Percentiles rank a stretch among this genome's conserved stretches.
Evolutionary conservation across 2,329 filamentous ascomycete genomes (phyloP).

Genomic region (Paecilomyces sp.): DNA sequence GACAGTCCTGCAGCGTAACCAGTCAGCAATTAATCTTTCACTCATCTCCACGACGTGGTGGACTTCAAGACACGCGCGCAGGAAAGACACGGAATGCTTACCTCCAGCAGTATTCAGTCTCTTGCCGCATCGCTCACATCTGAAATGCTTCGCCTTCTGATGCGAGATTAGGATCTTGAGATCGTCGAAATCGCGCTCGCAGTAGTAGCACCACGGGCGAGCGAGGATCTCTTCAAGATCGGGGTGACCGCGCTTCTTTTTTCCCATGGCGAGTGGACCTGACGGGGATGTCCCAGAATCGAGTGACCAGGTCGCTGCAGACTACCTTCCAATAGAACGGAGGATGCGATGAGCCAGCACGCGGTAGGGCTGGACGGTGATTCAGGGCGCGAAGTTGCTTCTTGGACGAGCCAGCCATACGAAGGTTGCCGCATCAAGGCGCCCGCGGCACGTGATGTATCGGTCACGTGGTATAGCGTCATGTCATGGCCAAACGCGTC

Average conservation of each 20-base stretch:
- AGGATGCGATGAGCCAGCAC: background rate
- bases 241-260: slow-evolving; percentile 82
- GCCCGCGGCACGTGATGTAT: background rate
- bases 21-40: background rate
- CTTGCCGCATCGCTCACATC: slow-evolving; percentile 84
- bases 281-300: background rate
- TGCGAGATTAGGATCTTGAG: slow-evolving; percentile 93
- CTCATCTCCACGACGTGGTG: background rate
- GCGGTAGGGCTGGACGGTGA: background rate
- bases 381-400: background rate
- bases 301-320: background rate
- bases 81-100: slow-evolving; percentile 35
- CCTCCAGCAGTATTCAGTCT: slow-evolving; percentile 91
- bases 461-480: background rate
- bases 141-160: slow-evolving; percentile 99
- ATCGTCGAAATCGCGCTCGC: slow-evolving; percentile 98
- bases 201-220: slow-evolving; percentile 98
- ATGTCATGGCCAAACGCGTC: background rate
- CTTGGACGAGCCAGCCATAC: background rate
- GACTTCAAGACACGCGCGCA: background rate
- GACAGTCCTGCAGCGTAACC: slow-evolving; percentile 60
- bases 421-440: background rate
- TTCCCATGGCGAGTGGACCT: slow-evolving; percentile 56
- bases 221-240: slow-evolving; percentile 80
- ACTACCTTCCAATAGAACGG: background rate